phyloP scores from a whole-genome alignment of 192 early-diverging fungal genomes.

The Rhizophlyctis rosea region DNA sequence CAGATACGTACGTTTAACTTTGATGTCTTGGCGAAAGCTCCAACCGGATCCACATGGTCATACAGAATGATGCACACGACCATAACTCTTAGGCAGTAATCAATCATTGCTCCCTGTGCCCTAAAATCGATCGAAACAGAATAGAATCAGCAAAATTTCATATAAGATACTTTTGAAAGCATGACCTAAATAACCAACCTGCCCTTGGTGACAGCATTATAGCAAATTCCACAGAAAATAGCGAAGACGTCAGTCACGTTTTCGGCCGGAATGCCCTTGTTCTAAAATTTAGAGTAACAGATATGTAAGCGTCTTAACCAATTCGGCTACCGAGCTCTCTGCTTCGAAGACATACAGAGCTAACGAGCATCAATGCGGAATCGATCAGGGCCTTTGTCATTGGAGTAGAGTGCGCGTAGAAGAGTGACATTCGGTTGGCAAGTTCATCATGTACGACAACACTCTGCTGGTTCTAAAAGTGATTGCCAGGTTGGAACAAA shows the following conservation, averaged over 20 bases:
- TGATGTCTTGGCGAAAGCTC: slow-evolving; percentile 73
- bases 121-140: too few species aligned
- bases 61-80: slow-evolving; percentile 85
- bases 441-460: slow-evolving; percentile 65
- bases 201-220: slow-evolving; percentile 72
- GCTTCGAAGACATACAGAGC: slow-evolving; percentile 42
- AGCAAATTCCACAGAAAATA: slow-evolving; percentile 74
- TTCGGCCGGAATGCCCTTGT: slow-evolving; percentile 8
- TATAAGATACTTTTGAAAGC: too few species aligned
- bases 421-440: slow-evolving; percentile 93
- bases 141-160: too few species aligned
- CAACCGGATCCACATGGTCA: slow-evolving; percentile 80
- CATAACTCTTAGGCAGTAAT: slow-evolving; percentile 82
- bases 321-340: slow-evolving; percentile 5
- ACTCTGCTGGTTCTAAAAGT: slow-evolving; percentile 18
- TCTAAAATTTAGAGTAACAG: slow-evolving; percentile 2
- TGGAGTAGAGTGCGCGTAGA: slow-evolving; percentile 93
- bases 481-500: too few species aligned
- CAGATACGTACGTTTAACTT: slow-evolving; percentile 78
- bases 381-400: slow-evolving; percentile 89
- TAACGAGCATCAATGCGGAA: slow-evolving; percentile 67
- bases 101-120: slow-evolving; percentile 51
- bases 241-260: slow-evolving; percentile 61
- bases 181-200: too few species aligned
- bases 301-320: slow-evolving; percentile 5